A percentile compares a stretch with the other conserved stretches of the same genome.
Conservation (phyloP, 2,329 filamentous ascomycete species). For the Sporothrix mexicana region DNA sequence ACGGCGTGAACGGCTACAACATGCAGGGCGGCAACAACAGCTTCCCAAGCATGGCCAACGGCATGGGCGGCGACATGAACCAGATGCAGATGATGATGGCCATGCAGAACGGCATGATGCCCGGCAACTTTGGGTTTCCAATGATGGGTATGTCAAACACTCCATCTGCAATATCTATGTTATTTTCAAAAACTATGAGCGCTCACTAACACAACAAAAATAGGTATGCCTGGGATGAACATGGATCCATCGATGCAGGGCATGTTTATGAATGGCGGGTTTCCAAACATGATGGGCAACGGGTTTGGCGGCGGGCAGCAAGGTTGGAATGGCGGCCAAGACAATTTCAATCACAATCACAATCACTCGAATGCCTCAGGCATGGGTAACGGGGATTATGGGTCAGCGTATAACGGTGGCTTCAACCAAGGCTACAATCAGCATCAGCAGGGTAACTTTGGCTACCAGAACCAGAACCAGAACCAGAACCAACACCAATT, state of each 20-base stretch:
- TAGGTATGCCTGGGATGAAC: conserved; percentile 80
- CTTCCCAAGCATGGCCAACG: conserved; percentile 51
- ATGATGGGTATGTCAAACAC: conserved; percentile 79
- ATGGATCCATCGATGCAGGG: conserved; percentile 84
- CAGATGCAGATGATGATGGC: conserved; percentile 83
- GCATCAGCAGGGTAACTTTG: conserved; percentile 85
- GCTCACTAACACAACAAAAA: conserved; percentile 10
- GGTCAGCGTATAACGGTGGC: conserved; percentile 73
- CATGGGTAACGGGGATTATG: conserved; percentile 81
- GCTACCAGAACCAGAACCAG: conserved; percentile 68
- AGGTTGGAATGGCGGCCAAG: conserved; percentile 83
- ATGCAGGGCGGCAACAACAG: background rate
- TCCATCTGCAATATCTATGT: no score
- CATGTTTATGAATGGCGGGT: conserved; percentile 78
- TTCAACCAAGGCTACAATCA: conserved; percentile 79
- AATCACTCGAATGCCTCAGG: conserved; percentile 82
- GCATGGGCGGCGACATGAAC: conserved; percentile 66
- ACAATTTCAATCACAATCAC: conserved; percentile 93
- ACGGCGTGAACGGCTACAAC: conserved; percentile 38
- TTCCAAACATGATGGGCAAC: conserved; percentile 74
- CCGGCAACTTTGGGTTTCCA: conserved; percentile 63
- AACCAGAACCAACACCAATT: conserved; percentile 61
- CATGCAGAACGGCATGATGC: conserved; percentile 71
- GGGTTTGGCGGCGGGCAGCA: conserved; percentile 77
- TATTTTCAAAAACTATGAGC: background rate